These are phyloP conservation scores for Coelastrella sp. DNA, from an alignment of 139 green algal species.

Conservation along the genomic window DNA sequence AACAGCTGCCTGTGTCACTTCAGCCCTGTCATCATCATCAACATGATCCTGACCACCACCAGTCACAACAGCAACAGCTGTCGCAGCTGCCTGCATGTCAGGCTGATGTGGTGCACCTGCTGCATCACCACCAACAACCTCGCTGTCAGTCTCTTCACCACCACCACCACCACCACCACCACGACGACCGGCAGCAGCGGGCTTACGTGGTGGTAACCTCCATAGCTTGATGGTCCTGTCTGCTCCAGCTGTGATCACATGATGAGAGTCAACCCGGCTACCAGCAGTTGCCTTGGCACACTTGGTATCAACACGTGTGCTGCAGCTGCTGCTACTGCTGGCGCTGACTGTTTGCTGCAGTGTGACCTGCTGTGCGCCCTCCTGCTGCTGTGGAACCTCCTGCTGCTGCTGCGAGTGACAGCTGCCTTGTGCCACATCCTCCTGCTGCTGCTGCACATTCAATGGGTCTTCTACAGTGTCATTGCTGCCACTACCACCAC, in stretches of 20 bases:
- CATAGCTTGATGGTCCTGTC: background rate
- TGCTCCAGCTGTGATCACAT: constrained; percentile 11
- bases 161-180: background rate
- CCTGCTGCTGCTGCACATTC: background rate
- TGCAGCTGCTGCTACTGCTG: background rate
- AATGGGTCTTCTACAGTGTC: background rate
- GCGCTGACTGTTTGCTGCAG: background rate
- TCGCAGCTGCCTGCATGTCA: background rate
- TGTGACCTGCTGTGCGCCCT: background rate
- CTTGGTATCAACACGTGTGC: background rate
- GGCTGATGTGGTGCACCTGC: background rate
- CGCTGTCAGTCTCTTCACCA: background rate
- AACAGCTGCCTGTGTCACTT: background rate
- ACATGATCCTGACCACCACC: background rate
- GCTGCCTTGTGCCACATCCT: background rate
- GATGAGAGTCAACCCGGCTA: background rate
- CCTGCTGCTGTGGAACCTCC: too few relatives aligned
- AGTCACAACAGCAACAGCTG: background rate
- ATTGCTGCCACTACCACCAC: background rate
- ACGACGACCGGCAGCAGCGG: background rate
- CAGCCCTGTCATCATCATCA: background rate
- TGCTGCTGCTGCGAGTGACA: background rate
- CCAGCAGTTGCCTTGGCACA: background rate
- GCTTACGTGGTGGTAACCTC: background rate
- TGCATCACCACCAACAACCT: too few relatives aligned